Conservation (phyloP, 2,329 filamentous ascomycete species). For the Aspergillus floridensis region DNA sequence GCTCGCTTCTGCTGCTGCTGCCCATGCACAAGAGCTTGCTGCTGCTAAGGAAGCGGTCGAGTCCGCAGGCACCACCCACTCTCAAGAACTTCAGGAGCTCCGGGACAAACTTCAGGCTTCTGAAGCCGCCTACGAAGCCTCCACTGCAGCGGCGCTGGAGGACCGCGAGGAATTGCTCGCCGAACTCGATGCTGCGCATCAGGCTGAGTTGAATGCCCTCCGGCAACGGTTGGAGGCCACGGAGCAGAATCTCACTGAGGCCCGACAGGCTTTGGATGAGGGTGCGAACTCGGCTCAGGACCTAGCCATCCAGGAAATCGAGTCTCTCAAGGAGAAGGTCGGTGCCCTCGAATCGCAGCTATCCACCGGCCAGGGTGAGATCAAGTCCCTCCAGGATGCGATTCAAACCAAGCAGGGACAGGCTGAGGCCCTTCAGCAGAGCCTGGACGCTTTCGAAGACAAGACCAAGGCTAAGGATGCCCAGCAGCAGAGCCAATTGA, state of each 20-base stretch:
- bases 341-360: conserved; percentile 33
- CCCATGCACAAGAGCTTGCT: conserved; percentile 36
- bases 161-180: conserved; percentile 30
- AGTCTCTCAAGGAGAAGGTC: conserved; percentile 36
- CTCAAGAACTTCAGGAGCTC: conserved; percentile 35
- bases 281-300: conserved; percentile 32
- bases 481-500: conserved; percentile 33
- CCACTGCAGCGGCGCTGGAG: conserved; percentile 21
- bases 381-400: conserved; percentile 34
- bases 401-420: conserved; percentile 38
- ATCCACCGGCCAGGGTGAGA: conserved; percentile 30
- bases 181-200: conserved; percentile 32
- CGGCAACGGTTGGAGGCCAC: conserved; percentile 35
- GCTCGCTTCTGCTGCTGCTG: conserved; percentile 24
- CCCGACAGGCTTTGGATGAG: conserved; percentile 35
- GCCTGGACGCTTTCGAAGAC: conserved; percentile 36
- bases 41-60: conserved; percentile 33
- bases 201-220: conserved; percentile 33
- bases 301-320: conserved; percentile 36
- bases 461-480: conserved; percentile 38
- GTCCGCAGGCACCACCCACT: conserved; percentile 28
- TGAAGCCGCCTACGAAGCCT: conserved; percentile 14
- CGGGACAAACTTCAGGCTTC: conserved; percentile 33
- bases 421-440: conserved; percentile 38
- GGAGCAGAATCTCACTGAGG: conserved; percentile 34